phyloP scores from a whole-genome alignment of 192 early-diverging fungal genomes.

The Coemansia sp. region DNA sequence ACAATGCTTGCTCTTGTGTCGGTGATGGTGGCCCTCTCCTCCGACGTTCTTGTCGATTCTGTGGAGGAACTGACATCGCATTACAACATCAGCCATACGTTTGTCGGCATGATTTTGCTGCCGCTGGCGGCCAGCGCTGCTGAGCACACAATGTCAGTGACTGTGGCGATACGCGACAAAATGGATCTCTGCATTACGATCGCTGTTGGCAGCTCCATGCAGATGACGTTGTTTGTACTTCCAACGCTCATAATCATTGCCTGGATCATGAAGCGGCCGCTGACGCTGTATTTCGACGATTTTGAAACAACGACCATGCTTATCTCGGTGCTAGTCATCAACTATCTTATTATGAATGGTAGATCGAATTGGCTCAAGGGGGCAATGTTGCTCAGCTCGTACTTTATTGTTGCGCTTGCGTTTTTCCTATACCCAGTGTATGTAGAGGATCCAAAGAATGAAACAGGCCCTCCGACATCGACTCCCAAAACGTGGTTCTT shows the following conservation, averaged over 20 bases:
- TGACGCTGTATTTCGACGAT: conserved; percentile 80
- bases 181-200: conserved; percentile 79
- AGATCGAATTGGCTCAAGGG: conserved; percentile 94
- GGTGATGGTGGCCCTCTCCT: conserved; percentile 71
- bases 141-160: conserved; percentile 84
- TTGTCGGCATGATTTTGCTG: conserved; percentile 90
- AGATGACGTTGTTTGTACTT: conserved; percentile 80
- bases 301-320: conserved; percentile 86
- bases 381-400: conserved; percentile 77
- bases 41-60: conserved; percentile 78
- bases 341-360: conserved; percentile 81
- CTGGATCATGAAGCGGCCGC: conserved; percentile 69
- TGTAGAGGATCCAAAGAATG: conserved; percentile 20
- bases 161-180: conserved; percentile 85
- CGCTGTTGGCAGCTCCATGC: conserved; percentile 79
- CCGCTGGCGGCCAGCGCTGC: conserved; percentile 88
- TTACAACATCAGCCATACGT: conserved; percentile 73
- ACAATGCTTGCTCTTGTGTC: conserved; percentile 62
- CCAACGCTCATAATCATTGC: conserved; percentile 77
- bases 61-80: conserved; percentile 53
- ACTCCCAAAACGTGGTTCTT: not conserved
- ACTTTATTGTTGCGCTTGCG: conserved; percentile 79
- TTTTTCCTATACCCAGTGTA: conserved; percentile 71
- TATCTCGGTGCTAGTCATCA: conserved; percentile 80
- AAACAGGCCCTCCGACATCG: not conserved